Base-by-base conservation (phyloP, 2,329 filamentous ascomycete genomes). In the Phialemonium atrogriseum region DNA sequence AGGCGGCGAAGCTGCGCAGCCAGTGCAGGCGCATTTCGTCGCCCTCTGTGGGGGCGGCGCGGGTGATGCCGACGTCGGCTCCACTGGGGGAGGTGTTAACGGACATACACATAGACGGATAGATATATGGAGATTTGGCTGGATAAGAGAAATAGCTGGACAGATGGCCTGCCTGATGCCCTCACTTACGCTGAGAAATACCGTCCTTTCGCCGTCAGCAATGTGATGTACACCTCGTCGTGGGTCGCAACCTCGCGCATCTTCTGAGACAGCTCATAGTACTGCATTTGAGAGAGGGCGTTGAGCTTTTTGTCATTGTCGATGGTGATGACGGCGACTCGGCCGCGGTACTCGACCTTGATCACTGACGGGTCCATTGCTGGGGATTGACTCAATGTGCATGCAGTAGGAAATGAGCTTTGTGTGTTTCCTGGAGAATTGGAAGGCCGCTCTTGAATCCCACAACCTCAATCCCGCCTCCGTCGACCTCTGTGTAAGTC, bases 271-370 rank as follows among this genome's bases (percentile, higher is more conserved):
- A 96, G 70, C 18, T 77, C 70, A 55, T 83, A 94, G 66, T 95
- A 96, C 31, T 79, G 70, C 39, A 73, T 62, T 48, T 73, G 68
- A 37, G 64, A 72, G 31, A 95, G 62, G 19, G 89, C 86, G 56
- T 93, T 93, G 56, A 96, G 84, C 63, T 95, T 95, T 53, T 78
- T 73, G 33, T 80, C 73, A 31, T 84, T 81, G 59, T 88, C 80
- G 52, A 98, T 79, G 12, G 85, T 94, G 56, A 98, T 79, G 51
- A 88, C 75, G 49, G 89, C 85, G 42, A 87, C 62, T 37, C 77
- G 78, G 55, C 74, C 80, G 46, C 68, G 64, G 55, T 78, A 83
- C 39, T 76, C 68, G 46, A 84, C 51, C 27, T 66, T 54, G 44
- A 64, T 68, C 37, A 80, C 65, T 30, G 58, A 54, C 1, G 36